A percentile compares a stretch with the other conserved stretches of the same genome.
These are phyloP conservation scores for Vitis riparia DNA, from an alignment of 164 flowering plant genomes.

Conservation along the genomic window DNA sequence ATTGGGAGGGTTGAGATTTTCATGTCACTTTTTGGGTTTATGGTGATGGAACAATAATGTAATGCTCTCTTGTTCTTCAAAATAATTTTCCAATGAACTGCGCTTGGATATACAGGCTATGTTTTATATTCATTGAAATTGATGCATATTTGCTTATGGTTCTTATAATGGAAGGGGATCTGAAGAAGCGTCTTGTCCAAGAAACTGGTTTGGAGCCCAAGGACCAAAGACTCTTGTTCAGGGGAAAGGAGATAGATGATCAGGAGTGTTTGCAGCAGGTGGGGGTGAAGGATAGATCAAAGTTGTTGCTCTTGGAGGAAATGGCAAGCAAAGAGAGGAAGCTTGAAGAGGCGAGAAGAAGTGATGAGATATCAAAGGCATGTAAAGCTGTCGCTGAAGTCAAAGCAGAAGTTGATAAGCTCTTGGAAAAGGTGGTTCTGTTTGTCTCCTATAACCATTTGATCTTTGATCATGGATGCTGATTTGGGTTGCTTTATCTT, in stretches of 20 bases:
- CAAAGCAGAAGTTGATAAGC: conserved; percentile 65
- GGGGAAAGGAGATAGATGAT: conserved; percentile 61
- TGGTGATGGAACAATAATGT: too few relatives aligned
- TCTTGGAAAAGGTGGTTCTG: conserved; percentile 52
- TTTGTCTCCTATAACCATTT: neutral
- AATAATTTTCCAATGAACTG: too few relatives aligned
- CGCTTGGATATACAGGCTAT: neutral
- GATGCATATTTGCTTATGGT: neutral
- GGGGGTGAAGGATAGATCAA: conserved; percentile 58
- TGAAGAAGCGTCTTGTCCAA: conserved; percentile 43
- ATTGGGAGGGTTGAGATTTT: too few relatives aligned
- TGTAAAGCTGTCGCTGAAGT: conserved; percentile 52
- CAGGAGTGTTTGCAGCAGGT: conserved; percentile 43
- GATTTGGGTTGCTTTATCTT: conserved; percentile 2
- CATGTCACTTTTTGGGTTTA: neutral
- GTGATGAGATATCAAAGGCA: conserved; percentile 43
- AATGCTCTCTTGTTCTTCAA: too few relatives aligned
- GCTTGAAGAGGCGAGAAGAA: conserved; percentile 19
- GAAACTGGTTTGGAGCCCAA: conserved; percentile 50
- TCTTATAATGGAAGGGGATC: conserved; percentile 38
- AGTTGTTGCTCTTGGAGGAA: conserved; percentile 51
- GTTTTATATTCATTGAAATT: neutral
- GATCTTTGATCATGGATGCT: neutral
- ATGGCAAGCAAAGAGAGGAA: conserved; percentile 35
- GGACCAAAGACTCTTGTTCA: conserved; percentile 53